Conservation (phyloP, 202 grass and related monocot species). For the Setaria italica region DNA sequence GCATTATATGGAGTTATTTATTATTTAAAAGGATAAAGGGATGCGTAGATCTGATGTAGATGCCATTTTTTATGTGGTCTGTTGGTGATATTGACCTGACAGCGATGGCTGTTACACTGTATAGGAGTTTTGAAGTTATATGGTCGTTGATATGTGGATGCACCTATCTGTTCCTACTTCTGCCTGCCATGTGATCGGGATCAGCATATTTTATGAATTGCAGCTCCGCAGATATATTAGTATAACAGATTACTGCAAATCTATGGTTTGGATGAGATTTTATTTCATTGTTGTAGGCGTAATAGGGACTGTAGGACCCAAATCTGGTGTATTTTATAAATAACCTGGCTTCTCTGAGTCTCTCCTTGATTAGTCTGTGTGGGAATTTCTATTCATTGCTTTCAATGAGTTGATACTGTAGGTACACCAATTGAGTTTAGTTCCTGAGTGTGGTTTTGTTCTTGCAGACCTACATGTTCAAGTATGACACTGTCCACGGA, state of each 20-base stretch:
- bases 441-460: not conserved
- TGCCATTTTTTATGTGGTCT: not conserved
- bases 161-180: not conserved
- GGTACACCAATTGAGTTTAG: not conserved
- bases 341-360: too few relatives aligned
- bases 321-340: not conserved
- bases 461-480: slow-evolving; percentile 94
- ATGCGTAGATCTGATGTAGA: not conserved
- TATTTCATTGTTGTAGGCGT: not conserved
- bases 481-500: slow-evolving; percentile 83
- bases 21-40: not conserved
- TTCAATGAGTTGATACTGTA: not conserved
- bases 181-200: not conserved
- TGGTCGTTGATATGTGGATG: not conserved
- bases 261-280: not conserved
- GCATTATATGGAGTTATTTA: not conserved
- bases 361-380: not conserved
- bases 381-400: not conserved
- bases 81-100: not conserved
- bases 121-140: not conserved
- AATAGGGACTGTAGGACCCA: too few relatives aligned
- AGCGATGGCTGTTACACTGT: not conserved
- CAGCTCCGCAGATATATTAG: not conserved
- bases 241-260: not conserved
- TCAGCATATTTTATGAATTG: not conserved